Percentiles rank a stretch among this genome's conserved stretches.
Evolutionary conservation across 257 asterid genomes (phyloP).

Genomic region (Lantana camara): DNA sequence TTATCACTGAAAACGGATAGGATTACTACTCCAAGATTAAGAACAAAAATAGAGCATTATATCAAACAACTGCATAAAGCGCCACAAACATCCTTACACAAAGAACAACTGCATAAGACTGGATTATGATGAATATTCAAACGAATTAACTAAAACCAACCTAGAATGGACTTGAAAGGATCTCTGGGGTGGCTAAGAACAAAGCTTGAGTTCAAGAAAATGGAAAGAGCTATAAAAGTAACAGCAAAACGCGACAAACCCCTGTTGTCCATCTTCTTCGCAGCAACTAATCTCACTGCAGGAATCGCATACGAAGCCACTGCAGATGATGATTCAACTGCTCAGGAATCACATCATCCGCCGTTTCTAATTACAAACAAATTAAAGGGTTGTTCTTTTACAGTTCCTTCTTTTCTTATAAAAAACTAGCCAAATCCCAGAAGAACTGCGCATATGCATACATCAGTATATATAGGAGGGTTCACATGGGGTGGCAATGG

Average conservation of each 20-base stretch:
- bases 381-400: slow-evolving; percentile 18
- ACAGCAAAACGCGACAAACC: slow-evolving; percentile 32
- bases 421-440: slow-evolving; percentile 31
- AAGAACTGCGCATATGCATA: no score
- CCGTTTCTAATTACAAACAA: slow-evolving; percentile 14
- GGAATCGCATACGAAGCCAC: slow-evolving; percentile 37
- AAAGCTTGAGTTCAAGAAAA: slow-evolving; percentile 38
- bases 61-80: slow-evolving; percentile 28
- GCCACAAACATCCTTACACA: no score
- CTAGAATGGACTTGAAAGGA: slow-evolving; percentile 55
- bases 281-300: slow-evolving; percentile 49
- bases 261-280: slow-evolving; percentile 46
- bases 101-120: slow-evolving; percentile 16
- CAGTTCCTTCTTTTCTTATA: slow-evolving; percentile 16
- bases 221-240: slow-evolving; percentile 36
- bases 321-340: slow-evolving; percentile 31
- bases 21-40: neutral
- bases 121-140: slow-evolving; percentile 30
- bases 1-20: neutral
- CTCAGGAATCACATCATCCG: slow-evolving; percentile 33
- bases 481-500: slow-evolving; percentile 41
- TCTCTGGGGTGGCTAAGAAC: slow-evolving; percentile 50
- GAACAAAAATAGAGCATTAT: slow-evolving; percentile 23
- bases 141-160: slow-evolving; percentile 38
- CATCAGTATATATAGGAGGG: slow-evolving; percentile 16